These are phyloP conservation scores for Gossypium schwendimanii DNA, from an alignment of 441 rosid species.

Conservation along the genomic window DNA sequence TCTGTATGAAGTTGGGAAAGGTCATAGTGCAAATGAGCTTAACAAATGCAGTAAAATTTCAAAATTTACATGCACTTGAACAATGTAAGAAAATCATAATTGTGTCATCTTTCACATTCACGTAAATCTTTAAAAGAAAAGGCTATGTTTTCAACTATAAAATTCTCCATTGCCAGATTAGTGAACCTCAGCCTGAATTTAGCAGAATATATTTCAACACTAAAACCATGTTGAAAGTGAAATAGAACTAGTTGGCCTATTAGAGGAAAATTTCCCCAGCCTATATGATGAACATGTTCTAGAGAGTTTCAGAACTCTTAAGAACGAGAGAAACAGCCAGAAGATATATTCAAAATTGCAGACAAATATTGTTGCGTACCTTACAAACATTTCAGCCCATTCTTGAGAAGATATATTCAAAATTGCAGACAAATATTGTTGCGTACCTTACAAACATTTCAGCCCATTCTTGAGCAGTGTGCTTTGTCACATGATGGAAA, in stretches of 20 bases:
- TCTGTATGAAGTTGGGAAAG: background rate
- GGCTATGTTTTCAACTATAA: background rate
- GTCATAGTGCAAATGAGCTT: background rate
- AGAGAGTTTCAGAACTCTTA: background rate
- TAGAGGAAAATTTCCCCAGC: background rate
- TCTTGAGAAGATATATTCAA: constrained; percentile 43
- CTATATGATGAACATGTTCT: background rate
- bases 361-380: constrained; percentile 34
- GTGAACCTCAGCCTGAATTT: background rate
- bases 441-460: constrained; percentile 92
- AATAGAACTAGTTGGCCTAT: background rate
- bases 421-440: background rate
- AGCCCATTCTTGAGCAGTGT: constrained; percentile 99
- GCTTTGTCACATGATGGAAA: constrained; percentile 66
- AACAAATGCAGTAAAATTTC: background rate
- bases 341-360: background rate
- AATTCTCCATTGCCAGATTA: background rate
- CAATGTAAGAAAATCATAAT: background rate
- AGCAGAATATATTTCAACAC: background rate
- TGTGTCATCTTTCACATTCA: background rate
- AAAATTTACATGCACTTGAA: background rate
- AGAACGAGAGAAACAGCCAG: background rate
- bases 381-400: constrained; percentile 99
- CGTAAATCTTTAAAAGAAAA: background rate
- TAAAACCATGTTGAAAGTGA: background rate